Evolutionary conservation across 192 early-diverging fungal genomes (phyloP).

Genomic region (Coemansia sp.): DNA sequence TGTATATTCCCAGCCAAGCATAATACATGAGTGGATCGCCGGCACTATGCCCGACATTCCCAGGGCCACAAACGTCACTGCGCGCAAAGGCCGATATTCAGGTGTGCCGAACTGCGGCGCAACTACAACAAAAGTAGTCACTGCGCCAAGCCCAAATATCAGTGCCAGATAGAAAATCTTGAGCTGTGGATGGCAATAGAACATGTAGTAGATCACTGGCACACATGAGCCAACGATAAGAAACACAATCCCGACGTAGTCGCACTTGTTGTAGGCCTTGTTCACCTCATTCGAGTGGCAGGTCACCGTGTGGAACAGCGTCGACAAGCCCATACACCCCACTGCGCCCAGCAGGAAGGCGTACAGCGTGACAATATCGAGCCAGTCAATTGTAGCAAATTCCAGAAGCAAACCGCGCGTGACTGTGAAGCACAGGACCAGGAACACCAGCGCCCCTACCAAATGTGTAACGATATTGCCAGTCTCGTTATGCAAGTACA

Average conservation of each 20-base stretch:
- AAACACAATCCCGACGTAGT: conserved; percentile 88
- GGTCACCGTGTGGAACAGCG: conserved; percentile 75
- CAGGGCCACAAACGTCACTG: conserved; percentile 74
- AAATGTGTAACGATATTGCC: conserved; percentile 91
- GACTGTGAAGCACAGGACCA: conserved; percentile 55
- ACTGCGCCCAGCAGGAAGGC: conserved; percentile 75
- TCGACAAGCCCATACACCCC: conserved; percentile 75
- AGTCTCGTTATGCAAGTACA: conserved; percentile 90
- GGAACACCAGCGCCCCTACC: conserved; percentile 65
- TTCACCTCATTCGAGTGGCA: conserved; percentile 78
- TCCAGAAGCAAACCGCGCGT: conserved; percentile 41
- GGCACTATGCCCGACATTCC: conserved; percentile 78
- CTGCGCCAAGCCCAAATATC: conserved; percentile 62
- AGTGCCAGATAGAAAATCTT: conserved; percentile 59
- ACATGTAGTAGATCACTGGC: conserved; percentile 55
- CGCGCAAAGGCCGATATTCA: conserved; percentile 76
- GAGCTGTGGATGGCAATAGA: conserved; percentile 60
- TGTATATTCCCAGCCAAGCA: conserved; percentile 66
- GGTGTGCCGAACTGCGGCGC: conserved; percentile 67
- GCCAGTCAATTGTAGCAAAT: conserved; percentile 56
- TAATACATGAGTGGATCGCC: conserved; percentile 58
- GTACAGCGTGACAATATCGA: conserved; percentile 70
- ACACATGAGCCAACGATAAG: conserved; percentile 66
- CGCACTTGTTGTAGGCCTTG: conserved; percentile 79
- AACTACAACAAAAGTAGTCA: conserved; percentile 65